These are phyloP conservation scores for Cadophora sp. DNA, from an alignment of 2,329 filamentous ascomycete species.

Conservation along the genomic window DNA sequence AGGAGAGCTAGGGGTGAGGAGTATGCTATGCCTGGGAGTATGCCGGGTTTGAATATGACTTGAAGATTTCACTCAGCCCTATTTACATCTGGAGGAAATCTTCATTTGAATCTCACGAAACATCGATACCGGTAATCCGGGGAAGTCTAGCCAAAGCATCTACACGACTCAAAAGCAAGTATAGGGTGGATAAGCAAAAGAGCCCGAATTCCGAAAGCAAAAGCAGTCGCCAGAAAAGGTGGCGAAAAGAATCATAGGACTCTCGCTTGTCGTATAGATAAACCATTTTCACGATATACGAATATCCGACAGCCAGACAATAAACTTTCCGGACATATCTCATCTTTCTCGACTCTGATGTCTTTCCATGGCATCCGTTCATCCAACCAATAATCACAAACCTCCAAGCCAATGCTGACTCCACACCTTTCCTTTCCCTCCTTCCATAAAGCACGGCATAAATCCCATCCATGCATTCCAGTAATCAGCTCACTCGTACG, in stretches of 20 bases:
- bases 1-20: slow-evolving; percentile 44
- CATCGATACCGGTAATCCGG: not conserved
- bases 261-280: not conserved
- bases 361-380: not conserved
- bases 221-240: not conserved
- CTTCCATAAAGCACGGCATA: not conserved
- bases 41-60: slow-evolving; percentile 44
- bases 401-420: not conserved
- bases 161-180: too few species aligned
- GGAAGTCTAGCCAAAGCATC: not conserved
- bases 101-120: not conserved
- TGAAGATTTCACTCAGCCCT: slow-evolving; percentile 22
- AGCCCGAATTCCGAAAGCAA: not conserved
- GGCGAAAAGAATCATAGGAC: not conserved
- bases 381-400: not conserved
- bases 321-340: not conserved
- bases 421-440: not conserved
- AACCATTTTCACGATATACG: not conserved
- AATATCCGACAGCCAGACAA: not conserved
- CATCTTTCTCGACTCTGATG: not conserved
- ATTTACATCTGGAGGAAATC: not conserved
- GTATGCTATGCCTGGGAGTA: slow-evolving; percentile 48
- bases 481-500: not conserved
- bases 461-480: not conserved
- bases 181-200: too few species aligned